Evolutionary conservation across 1,139 yeast species (phyloP).

Genomic region (Hansenula sp.): DNA sequence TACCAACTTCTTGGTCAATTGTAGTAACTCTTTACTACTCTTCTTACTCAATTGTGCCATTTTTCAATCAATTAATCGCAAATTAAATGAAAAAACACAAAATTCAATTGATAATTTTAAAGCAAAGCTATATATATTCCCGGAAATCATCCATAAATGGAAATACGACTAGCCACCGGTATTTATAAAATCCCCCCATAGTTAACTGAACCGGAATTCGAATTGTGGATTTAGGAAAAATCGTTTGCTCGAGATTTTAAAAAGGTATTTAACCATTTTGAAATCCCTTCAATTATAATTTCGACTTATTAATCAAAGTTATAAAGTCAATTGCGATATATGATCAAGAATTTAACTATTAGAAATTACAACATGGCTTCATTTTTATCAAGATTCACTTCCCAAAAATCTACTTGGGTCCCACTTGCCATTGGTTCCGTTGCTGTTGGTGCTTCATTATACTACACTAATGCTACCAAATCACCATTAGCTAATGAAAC

Average conservation of each 20-base stretch:
- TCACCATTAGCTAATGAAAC: constrained; percentile 40
- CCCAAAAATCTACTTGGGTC: constrained; percentile 18
- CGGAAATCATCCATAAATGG: background rate
- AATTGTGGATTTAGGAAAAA: too few species aligned
- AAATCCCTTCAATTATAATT: background rate
- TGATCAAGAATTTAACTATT: background rate
- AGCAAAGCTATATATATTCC: background rate
- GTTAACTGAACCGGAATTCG: too few species aligned
- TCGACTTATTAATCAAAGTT: too few species aligned
- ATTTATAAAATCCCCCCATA: too few species aligned
- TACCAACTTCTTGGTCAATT: constrained; percentile 43
- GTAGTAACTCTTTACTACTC: background rate
- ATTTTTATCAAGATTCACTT: constrained; percentile 22
- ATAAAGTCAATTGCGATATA: background rate
- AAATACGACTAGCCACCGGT: too few species aligned
- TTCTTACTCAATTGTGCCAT: background rate
- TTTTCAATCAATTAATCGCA: background rate
- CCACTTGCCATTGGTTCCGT: constrained; percentile 46
- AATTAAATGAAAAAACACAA: background rate
- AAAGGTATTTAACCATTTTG: background rate
- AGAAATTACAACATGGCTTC: constrained; percentile 13
- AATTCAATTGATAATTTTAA: too few species aligned
- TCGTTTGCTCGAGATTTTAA: too few species aligned
- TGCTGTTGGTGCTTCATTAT: constrained; percentile 46
- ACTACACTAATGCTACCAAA: constrained; percentile 28